Conservation (phyloP, 164 flowering plant genomes). For the Aristolochia contorta region DNA sequence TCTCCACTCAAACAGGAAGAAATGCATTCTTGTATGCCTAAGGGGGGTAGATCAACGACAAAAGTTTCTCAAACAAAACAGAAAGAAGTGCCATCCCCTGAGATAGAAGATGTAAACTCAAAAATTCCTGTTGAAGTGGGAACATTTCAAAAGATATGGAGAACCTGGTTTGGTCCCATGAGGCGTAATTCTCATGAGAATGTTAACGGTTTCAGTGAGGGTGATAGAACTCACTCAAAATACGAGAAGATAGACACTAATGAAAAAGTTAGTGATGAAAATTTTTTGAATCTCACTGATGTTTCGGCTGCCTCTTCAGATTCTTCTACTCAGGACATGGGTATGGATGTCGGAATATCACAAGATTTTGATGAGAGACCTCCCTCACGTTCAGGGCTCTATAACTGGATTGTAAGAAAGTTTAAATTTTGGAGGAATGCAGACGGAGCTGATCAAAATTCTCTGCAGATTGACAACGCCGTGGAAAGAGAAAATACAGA, state of each 20-base stretch:
- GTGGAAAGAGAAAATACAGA: background rate
- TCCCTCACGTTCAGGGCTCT: slow-evolving; percentile 13
- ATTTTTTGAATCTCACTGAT: slow-evolving; percentile 1
- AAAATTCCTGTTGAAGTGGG: slow-evolving; percentile 21
- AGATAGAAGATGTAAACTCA: background rate
- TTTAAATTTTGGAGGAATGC: slow-evolving; percentile 19
- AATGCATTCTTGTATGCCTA: background rate
- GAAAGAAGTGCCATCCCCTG: background rate
- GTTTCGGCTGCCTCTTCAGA: slow-evolving; percentile 8
- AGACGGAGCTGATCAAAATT: slow-evolving; percentile 2
- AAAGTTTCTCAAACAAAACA: background rate
- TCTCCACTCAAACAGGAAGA: background rate
- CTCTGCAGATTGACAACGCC: slow-evolving; percentile 5
- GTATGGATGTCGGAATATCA: background rate
- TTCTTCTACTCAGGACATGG: slow-evolving; percentile 10
- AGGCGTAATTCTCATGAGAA: slow-evolving; percentile 7
- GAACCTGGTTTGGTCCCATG: slow-evolving; percentile 26
- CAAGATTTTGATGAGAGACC: slow-evolving; percentile 9
- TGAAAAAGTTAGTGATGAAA: slow-evolving; percentile 10
- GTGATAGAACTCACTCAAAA: slow-evolving; percentile 2
- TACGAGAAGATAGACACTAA: slow-evolving; percentile 5
- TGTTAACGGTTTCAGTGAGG: background rate
- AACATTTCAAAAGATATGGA: slow-evolving; percentile 27
- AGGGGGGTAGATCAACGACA: background rate
- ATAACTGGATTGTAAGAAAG: slow-evolving; percentile 24